Percentiles rank a stretch among this genome's conserved stretches.
Evolutionary conservation across 2,329 filamentous ascomycete genomes (phyloP).

Genomic region (Didymosphaeria variabile): DNA sequence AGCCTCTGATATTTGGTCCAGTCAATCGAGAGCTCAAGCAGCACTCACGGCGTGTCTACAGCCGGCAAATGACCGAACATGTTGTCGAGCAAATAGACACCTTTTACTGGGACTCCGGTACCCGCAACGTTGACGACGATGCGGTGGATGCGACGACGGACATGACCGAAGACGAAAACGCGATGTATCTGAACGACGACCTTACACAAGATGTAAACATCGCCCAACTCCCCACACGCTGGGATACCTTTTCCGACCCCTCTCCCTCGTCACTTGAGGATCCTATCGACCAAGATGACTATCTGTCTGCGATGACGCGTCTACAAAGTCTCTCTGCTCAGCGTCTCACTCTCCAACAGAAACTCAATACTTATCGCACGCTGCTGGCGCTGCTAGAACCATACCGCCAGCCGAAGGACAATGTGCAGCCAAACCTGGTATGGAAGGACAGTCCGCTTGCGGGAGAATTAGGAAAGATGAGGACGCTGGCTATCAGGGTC

Average conservation of each 20-base stretch:
- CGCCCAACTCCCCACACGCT: constrained; percentile 40
- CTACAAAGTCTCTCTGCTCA: constrained; percentile 59
- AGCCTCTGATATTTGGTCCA: constrained; percentile 24
- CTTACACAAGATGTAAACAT: constrained; percentile 47
- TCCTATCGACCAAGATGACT: constrained; percentile 37
- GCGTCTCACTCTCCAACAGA: constrained; percentile 59
- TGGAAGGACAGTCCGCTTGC: constrained; percentile 72
- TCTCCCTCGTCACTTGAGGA: constrained; percentile 13
- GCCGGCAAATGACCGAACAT: constrained; percentile 73
- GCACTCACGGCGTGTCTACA: constrained; percentile 72
- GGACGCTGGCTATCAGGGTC: constrained; percentile 60
- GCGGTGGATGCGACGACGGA: constrained; percentile 40
- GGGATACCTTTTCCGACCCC: constrained; percentile 35
- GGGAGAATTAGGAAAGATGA: constrained; percentile 72
- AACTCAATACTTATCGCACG: constrained; percentile 59
- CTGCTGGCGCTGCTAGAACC: constrained; percentile 63
- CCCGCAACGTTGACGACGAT: constrained; percentile 39
- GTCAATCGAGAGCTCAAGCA: constrained; percentile 71
- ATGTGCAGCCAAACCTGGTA: constrained; percentile 71
- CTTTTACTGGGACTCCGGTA: constrained; percentile 65
- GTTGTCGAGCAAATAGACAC: constrained; percentile 77
- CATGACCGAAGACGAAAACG: constrained; percentile 52
- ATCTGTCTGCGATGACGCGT: constrained; percentile 52
- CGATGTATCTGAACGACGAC: constrained; percentile 40
- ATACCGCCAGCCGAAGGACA: constrained; percentile 57